Conservation (phyloP, 148 eudicot genomes). For the Gaultheria prostrata region DNA sequence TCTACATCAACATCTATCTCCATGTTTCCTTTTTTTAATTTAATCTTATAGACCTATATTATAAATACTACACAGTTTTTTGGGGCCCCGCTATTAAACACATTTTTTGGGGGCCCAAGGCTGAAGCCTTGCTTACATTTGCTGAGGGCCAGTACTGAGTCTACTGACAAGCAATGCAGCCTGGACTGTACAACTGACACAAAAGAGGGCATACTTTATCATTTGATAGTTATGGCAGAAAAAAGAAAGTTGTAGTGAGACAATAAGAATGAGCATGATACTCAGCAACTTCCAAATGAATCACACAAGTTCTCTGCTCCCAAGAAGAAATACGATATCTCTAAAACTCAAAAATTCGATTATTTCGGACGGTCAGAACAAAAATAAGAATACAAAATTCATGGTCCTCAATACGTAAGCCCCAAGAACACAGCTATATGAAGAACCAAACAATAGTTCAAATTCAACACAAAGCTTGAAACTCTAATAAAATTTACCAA, state of each 20-base stretch:
- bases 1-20: too few relatives aligned
- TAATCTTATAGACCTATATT: too few relatives aligned
- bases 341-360: background rate
- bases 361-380: background rate
- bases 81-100: too few relatives aligned
- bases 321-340: background rate
- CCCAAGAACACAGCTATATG: too few relatives aligned
- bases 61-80: too few relatives aligned
- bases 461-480: background rate
- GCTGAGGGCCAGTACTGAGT: too few relatives aligned
- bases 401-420: background rate
- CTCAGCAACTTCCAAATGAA: too few relatives aligned
- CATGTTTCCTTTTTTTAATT: too few relatives aligned
- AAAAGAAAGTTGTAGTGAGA: background rate
- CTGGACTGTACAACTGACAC: background rate
- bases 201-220: background rate
- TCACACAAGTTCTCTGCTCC: background rate
- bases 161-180: background rate
- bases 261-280: too few relatives aligned
- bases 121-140: too few relatives aligned
- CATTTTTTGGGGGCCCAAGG: too few relatives aligned
- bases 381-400: background rate
- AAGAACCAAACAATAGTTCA: background rate
- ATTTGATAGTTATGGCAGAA: background rate
- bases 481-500: background rate